A percentile compares a stretch with the other conserved stretches of the same genome.
Conservation (phyloP, 192 early-diverging fungal genomes). For the Glomus cerebriforme region DNA sequence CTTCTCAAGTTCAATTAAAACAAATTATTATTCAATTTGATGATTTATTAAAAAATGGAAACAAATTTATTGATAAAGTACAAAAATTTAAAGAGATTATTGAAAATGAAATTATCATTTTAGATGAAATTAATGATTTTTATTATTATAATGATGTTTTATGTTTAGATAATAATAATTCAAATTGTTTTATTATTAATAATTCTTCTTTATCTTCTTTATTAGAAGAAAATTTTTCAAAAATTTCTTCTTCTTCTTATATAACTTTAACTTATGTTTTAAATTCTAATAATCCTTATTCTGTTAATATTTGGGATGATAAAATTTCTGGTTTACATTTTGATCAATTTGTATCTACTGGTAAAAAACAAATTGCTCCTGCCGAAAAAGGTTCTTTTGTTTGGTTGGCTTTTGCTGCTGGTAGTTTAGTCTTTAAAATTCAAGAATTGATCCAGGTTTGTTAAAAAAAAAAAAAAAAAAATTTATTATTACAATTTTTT, state of each 20-base stretch:
- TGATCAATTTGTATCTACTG: constrained; percentile 31
- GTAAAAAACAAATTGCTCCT: constrained; percentile 37
- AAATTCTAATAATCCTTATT: constrained; percentile 47
- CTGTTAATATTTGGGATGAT: constrained; percentile 53
- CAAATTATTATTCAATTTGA: constrained; percentile 54
- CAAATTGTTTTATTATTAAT: neutral
- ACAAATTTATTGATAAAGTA: constrained; percentile 36
- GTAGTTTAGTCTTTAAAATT: constrained; percentile 61
- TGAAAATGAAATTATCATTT: constrained; percentile 43
- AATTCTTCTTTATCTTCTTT: neutral
- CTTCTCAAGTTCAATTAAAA: constrained; percentile 58
- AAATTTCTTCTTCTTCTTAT: neutral
- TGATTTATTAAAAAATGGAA: constrained; percentile 20
- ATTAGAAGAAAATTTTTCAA: constrained; percentile 1
- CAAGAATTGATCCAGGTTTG: constrained; percentile 64
- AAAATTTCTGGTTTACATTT: constrained; percentile 50
- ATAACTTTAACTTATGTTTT: constrained; percentile 57
- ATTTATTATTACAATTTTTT: neutral
- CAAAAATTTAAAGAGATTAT: constrained; percentile 41
- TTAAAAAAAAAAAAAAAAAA: neutral
- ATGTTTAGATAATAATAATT: constrained; percentile 34
- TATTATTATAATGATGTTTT: constrained; percentile 41
- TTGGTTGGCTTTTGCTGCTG: constrained; percentile 53
- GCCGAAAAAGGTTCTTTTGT: constrained; percentile 54
- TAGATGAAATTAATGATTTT: constrained; percentile 33